These are phyloP conservation scores for Porphyrellus cyaneotinctus DNA, from an alignment of 768 basidiomycete genomes.

Conservation along the genomic window DNA sequence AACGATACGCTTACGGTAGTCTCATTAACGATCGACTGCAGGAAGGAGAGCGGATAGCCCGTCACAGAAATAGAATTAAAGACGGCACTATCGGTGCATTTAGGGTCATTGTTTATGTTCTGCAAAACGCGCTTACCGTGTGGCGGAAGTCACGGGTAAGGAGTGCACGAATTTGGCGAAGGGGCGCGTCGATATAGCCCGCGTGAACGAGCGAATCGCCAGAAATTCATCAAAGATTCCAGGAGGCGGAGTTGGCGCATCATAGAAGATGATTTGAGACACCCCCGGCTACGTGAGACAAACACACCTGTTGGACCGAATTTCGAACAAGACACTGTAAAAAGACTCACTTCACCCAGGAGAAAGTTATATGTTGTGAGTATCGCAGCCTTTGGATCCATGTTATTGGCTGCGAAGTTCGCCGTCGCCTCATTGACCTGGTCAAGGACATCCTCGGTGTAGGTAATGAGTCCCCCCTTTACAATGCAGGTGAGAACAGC, in stretches of 20 bases:
- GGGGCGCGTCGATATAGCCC: constrained; percentile 7
- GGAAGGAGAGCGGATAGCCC: constrained; percentile 7
- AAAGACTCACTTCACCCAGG: neutral
- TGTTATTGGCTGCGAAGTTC: constrained; percentile 16
- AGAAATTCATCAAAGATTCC: constrained; percentile 28
- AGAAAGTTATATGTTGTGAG: constrained; percentile 42
- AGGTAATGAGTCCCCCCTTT: constrained; percentile 48
- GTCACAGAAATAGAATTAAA: constrained; percentile 11
- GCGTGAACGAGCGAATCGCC: constrained; percentile 7
- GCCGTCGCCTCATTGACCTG: constrained; percentile 17
- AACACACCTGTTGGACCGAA: neutral
- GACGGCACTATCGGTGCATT: neutral
- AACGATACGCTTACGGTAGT: constrained; percentile 8
- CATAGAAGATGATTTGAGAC: constrained; percentile 49
- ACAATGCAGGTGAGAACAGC: neutral
- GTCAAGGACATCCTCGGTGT: constrained; percentile 10
- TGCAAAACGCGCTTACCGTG: neutral
- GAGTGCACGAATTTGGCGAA: constrained; percentile 16
- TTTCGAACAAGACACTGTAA: neutral
- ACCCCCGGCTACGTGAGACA: neutral
- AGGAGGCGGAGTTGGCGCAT: constrained; percentile 33
- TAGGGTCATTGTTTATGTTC: neutral
- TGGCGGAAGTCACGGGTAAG: neutral
- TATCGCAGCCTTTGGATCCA: constrained; percentile 30
- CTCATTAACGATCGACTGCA: constrained; percentile 17